Conservation (phyloP, 2,329 filamentous ascomycete species). For the Fonsecaea multimorphosa region DNA sequence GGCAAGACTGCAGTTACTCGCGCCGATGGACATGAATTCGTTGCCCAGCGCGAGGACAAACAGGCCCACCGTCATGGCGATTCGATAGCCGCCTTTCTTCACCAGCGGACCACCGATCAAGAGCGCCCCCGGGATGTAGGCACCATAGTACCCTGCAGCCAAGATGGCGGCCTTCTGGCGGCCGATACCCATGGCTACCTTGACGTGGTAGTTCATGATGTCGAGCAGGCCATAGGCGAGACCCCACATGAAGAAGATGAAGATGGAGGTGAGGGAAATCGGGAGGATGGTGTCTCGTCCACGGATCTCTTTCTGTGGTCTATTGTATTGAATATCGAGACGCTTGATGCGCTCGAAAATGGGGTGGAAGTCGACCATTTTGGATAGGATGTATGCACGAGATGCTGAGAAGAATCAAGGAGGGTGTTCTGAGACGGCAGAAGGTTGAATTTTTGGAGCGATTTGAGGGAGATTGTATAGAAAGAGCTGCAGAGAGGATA, state of each 20-base stretch:
- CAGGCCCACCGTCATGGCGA: slow-evolving; percentile 77
- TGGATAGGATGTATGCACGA: slow-evolving; percentile 6
- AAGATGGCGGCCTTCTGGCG: slow-evolving; percentile 37
- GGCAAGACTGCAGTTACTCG: slow-evolving; percentile 28
- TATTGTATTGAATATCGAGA: slow-evolving; percentile 35
- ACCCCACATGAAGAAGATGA: slow-evolving; percentile 60
- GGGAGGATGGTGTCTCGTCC: slow-evolving; percentile 29
- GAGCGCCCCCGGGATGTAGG: slow-evolving; percentile 36
- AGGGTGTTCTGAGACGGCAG: background rate
- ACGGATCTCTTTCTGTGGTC: slow-evolving; percentile 20
- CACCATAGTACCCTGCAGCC: slow-evolving; percentile 37
- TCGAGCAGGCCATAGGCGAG: slow-evolving; percentile 58
- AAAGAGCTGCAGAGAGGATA: background rate
- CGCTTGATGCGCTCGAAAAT: slow-evolving; percentile 53
- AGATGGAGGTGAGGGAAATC: slow-evolving; percentile 32
- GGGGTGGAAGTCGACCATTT: slow-evolving; percentile 60
- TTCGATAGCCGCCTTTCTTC: slow-evolving; percentile 54
- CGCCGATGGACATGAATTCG: slow-evolving; percentile 59
- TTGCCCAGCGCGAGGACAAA: slow-evolving; percentile 73
- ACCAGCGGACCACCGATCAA: slow-evolving; percentile 37
- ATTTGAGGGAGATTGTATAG: background rate
- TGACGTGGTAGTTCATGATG: slow-evolving; percentile 50
- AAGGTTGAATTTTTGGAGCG: background rate
- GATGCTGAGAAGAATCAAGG: background rate
- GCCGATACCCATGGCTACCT: slow-evolving; percentile 36